Base-by-base conservation (phyloP, 805 yeast genomes). In the Zygosaccharomyces pseudorouxii region DNA sequence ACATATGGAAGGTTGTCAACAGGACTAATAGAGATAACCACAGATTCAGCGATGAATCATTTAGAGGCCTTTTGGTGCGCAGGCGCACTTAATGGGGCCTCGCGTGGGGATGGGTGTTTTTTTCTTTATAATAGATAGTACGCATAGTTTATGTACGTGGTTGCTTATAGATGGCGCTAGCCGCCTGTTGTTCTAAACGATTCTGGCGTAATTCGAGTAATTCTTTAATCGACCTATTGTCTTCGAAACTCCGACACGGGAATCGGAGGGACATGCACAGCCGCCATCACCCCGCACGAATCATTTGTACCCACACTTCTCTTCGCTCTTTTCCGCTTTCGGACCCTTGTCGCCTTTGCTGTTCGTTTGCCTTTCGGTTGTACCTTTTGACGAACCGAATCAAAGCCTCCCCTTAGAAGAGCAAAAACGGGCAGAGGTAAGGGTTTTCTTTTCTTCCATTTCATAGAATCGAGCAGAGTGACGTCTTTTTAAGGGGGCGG, bases 1-100 rank as follows among this genome's bases (percentile, higher is more conserved):
- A 65, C 41, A 59, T 65, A 9, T 56, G 61, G 55, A 47, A 47
- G 11, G 33, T 48, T 20, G 47, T 45, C 30, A 47, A 51, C 38
- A 47, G 39, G 28, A 44, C 46, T 12, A 28, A 38, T 36, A 36
- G 28, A 18, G 37, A 46, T 3, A 39, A 41, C 35, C 35, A 42
- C 27, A 40, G 54, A 20, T 51, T 51, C 49, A 36, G 36, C 19
- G 47, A 51, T 33, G 12, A 41, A 33, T 19, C 44, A 10, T 41
- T 41, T 28, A 16, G 37, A 27, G 25, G 44, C 2, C 23, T 41
- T 14, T 25, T 41, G 19, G 44, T 41, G 27, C 44, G 44, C 44
- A 41, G 44, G 44, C 44, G 36, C 33, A 19, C n/a, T 41, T 28
- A 25, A 6, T 39, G 46, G 47, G 18, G 20, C 10, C 20, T 7